A percentile compares a stretch with the other conserved stretches of the same genome.
These are phyloP conservation scores for Penicillium alfredii DNA, from an alignment of 495 filamentous ascomycete species.

Conservation along the genomic window DNA sequence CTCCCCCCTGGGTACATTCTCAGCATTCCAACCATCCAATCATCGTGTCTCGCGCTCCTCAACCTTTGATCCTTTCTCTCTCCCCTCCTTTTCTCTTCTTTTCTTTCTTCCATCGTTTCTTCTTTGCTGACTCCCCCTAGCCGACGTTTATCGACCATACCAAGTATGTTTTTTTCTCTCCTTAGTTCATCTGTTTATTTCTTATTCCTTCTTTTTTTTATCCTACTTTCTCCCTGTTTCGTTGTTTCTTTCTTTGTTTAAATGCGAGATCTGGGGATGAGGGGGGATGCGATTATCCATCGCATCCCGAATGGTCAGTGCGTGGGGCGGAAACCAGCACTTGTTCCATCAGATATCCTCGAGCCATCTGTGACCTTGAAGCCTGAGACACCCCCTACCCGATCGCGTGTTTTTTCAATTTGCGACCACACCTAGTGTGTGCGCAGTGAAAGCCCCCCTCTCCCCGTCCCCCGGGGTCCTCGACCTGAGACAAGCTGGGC, in stretches of 20 bases:
- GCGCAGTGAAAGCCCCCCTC: too few relatives aligned
- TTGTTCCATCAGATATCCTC: constrained; percentile 4
- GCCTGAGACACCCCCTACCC: too few relatives aligned
- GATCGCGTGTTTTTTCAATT: too few relatives aligned
- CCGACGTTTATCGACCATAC: constrained; percentile 52
- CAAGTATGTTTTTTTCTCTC: constrained; percentile 41
- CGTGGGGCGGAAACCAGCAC: constrained; percentile 17
- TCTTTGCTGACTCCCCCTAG: constrained; percentile 26
- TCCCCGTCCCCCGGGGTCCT: too few relatives aligned
- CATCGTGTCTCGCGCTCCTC: constrained; percentile 13
- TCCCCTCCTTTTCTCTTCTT: constrained; percentile 10
- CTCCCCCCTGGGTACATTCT: constrained; percentile 20
- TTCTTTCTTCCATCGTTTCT: constrained; percentile 11
- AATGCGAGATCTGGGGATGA: too few relatives aligned
- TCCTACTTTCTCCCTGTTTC: constrained; percentile 4
- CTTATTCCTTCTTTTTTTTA: constrained; percentile 2
- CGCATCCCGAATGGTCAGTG: constrained; percentile 20
- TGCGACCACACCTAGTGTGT: too few relatives aligned
- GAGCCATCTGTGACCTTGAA: background rate
- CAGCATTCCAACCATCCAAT: constrained; percentile 19
- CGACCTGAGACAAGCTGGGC: too few relatives aligned
- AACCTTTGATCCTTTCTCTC: constrained; percentile 21
- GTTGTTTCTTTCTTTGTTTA: constrained; percentile 1
- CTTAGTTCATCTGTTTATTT: constrained; percentile 1
- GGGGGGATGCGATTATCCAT: background rate